phyloP scores from a whole-genome alignment of 768 basidiomycete species.

The Pisolithus orientalis region DNA sequence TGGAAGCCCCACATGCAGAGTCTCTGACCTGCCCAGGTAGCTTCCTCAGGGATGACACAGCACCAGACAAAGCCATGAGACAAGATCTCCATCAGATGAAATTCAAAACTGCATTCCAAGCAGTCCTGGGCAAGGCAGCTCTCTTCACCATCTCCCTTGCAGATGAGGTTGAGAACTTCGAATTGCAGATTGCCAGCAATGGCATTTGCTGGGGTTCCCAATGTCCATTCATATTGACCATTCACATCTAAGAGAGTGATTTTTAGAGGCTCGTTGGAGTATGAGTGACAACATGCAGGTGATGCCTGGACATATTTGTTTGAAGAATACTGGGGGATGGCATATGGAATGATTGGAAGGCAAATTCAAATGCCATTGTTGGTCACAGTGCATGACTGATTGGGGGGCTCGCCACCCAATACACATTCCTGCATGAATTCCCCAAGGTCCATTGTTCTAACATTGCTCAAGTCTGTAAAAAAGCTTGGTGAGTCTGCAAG shows the following conservation, averaged over 20 bases:
- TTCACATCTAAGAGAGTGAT: background rate
- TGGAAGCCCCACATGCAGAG: background rate
- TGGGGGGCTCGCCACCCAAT: background rate
- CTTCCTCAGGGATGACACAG: background rate
- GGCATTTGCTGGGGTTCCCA: no score
- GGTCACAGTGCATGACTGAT: background rate
- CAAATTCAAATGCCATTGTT: background rate
- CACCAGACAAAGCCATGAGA: background rate
- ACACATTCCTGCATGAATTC: background rate
- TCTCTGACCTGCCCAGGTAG: background rate
- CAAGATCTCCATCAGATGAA: background rate
- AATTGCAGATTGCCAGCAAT: no score
- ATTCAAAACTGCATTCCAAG: background rate
- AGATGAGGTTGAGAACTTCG: no score
- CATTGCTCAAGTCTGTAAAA: background rate
- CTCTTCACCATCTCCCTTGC: background rate
- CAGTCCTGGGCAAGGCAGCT: background rate
- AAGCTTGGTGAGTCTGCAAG: background rate
- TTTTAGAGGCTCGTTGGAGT: background rate
- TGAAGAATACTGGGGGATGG: background rate
- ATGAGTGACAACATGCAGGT: background rate
- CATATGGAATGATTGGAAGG: background rate
- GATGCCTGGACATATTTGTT: background rate
- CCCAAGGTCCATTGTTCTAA: background rate
- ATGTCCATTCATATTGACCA: background rate